Evolutionary conservation across 1,284 basidiomycete species (phyloP).

Genomic region (Apiotrichum laibachii): DNA sequence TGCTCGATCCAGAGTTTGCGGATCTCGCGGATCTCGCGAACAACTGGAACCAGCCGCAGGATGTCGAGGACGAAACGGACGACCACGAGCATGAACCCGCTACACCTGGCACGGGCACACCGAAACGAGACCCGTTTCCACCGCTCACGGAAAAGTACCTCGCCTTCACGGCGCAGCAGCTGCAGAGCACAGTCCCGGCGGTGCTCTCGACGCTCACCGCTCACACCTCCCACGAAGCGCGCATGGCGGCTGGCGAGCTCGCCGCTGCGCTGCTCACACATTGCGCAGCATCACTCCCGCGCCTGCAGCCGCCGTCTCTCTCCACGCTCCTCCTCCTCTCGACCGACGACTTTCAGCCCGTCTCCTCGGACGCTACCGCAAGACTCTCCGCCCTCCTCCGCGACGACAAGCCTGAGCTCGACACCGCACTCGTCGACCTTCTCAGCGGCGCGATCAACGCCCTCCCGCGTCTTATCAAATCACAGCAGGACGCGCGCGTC

Average conservation of each 20-base stretch:
- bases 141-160: slow-evolving; percentile 49
- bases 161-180: slow-evolving; percentile 47
- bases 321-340: slow-evolving; percentile 53
- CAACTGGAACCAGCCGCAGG: slow-evolving; percentile 28
- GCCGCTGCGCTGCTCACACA: slow-evolving; percentile 58
- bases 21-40: slow-evolving; percentile 42
- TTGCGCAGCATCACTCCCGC: slow-evolving; percentile 66
- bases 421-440: slow-evolving; percentile 52
- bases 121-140: slow-evolving; percentile 35
- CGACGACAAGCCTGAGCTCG: slow-evolving; percentile 52
- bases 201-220: slow-evolving; percentile 35
- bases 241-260: slow-evolving; percentile 53
- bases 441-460: slow-evolving; percentile 63
- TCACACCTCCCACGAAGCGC: slow-evolving; percentile 47
- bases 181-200: slow-evolving; percentile 42
- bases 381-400: slow-evolving; percentile 58
- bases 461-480: slow-evolving; percentile 69
- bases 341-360: slow-evolving; percentile 62
- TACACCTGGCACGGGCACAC: background rate
- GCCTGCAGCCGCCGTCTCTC: slow-evolving; percentile 63
- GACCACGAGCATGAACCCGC: background rate
- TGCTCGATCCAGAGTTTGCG: slow-evolving; percentile 56
- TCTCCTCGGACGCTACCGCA: slow-evolving; percentile 57
- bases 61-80: slow-evolving; percentile 1
- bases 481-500: slow-evolving; percentile 67